Evolutionary conservation across 352 stramenopile species (phyloP).

Genomic region (Pythium aristosporum): DNA sequence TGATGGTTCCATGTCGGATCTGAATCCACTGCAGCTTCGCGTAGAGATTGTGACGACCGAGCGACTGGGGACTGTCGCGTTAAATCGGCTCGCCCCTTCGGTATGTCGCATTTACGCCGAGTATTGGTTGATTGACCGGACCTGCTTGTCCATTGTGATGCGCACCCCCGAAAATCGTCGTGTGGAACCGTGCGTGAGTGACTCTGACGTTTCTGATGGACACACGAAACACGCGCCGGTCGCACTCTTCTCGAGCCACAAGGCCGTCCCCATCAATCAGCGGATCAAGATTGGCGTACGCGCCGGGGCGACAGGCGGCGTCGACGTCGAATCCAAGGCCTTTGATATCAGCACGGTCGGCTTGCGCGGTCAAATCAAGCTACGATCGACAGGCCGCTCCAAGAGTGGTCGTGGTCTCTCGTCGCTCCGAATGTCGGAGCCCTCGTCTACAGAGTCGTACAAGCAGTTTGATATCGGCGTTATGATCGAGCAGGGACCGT

Average conservation of each 20-base stretch:
- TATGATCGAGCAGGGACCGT: constrained; percentile 80
- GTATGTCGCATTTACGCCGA: constrained; percentile 76
- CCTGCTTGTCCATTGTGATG: constrained; percentile 65
- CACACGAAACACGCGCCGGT: constrained; percentile 46
- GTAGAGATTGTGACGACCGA: constrained; percentile 29
- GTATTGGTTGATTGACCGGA: constrained; percentile 86
- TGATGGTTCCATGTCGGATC: background rate
- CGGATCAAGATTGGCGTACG: constrained; percentile 78
- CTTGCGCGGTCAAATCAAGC: constrained; percentile 67
- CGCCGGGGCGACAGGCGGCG: constrained; percentile 23
- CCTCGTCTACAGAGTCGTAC: constrained; percentile 29
- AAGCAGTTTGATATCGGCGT: constrained; percentile 86
- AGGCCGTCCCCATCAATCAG: constrained; percentile 42
- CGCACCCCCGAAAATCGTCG: constrained; percentile 60
- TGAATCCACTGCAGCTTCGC: constrained; percentile 18
- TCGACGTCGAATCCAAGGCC: constrained; percentile 64
- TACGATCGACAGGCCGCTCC: constrained; percentile 47
- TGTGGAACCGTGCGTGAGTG: constrained; percentile 38
- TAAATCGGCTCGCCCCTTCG: constrained; percentile 44
- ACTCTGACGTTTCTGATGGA: constrained; percentile 7
- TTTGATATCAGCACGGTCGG: constrained; percentile 83
- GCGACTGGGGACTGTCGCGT: constrained; percentile 7
- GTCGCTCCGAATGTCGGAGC: constrained; percentile 47
- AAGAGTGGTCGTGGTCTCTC: constrained; percentile 35
- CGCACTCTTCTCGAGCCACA: constrained; percentile 70